Base-by-base conservation (phyloP, 306 rosid species). In the Vicia faba region DNA sequence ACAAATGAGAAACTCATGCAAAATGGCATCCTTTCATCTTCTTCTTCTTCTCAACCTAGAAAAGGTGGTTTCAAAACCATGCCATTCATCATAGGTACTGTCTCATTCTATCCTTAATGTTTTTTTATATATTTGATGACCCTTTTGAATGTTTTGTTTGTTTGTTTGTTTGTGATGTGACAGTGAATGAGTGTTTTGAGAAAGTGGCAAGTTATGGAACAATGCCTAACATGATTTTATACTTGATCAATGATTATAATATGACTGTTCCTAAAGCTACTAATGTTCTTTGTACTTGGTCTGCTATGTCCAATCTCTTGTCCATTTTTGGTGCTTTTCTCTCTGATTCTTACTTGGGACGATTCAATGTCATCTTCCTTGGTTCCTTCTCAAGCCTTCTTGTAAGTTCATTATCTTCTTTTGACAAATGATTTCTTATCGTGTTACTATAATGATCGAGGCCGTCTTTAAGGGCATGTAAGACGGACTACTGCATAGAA, bases 11-110 rank as follows among this genome's bases (percentile, higher is more conserved):
- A 39, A 35, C n/a, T 77, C 6, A 12, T 71, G 10, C 50, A 64
- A 77, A 57, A 57, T 64, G 63, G 15, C 13, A 25, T 1, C 7
- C 35, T 49, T 11, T 68, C 78, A 7, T 19, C 15, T 5, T 20
- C 15, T 7, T 50, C 66, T 44, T 48, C 61, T 13, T 65, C 50
- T 11, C 43, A 11, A 23, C 45, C 55, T 49, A 72, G 79, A 75
- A 81, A 75, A 25, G 88, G 85, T 66, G 88, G 85, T 33, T 75
- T 69, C 2, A 73, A 77, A 66, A 81, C 88, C 70, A 77, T 84
- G 88, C 85, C 85, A 25, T 78, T 84, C 69, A 84, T 84, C 77
- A 81, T 84, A 76, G 82, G 88, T 84, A 68, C 18, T 51, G 1
- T 44, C 18, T 10, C 55, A 64, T 12, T 41, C 5, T 51, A 18